A percentile compares a stretch with the other conserved stretches of the same genome.
These are phyloP conservation scores for Cryptosporidium sp. DNA, from an alignment of 169 alveolate species.

Conservation along the genomic window DNA sequence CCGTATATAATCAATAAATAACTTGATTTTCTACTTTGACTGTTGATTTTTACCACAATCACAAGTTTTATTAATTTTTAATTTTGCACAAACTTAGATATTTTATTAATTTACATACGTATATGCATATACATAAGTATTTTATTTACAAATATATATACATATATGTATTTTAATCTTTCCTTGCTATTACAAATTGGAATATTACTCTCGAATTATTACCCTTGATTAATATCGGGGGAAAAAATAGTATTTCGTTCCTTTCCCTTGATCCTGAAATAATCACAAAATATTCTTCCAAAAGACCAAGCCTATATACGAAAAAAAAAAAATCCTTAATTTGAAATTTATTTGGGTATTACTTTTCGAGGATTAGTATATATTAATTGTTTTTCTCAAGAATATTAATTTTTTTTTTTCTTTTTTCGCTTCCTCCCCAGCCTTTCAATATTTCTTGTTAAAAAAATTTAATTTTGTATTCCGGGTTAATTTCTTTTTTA, in stretches of 20 bases:
- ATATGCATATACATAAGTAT: neutral
- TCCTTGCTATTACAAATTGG: neutral
- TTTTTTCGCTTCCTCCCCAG: neutral
- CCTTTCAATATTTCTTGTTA: too few relatives aligned
- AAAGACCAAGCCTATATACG: neutral
- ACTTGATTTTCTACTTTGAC: neutral
- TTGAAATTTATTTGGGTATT: neutral
- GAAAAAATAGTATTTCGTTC: neutral
- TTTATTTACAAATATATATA: neutral
- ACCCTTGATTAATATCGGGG: neutral
- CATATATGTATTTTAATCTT: neutral
- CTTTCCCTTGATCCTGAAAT: neutral
- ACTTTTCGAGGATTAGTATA: neutral
- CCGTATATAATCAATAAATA: constrained; percentile 2
- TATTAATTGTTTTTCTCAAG: neutral
- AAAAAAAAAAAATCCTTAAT: neutral
- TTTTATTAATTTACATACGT: neutral
- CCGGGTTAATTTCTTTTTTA: neutral
- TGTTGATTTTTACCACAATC: neutral
- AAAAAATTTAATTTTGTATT: constrained; percentile 6
- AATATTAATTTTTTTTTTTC: neutral
- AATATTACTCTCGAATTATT: neutral
- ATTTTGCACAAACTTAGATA: neutral
- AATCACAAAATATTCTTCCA: neutral
- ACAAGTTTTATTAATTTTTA: neutral